phyloP scores from a whole-genome alignment of 2,329 filamentous ascomycete species.

The Colletotrichum neosansevieriae region DNA sequence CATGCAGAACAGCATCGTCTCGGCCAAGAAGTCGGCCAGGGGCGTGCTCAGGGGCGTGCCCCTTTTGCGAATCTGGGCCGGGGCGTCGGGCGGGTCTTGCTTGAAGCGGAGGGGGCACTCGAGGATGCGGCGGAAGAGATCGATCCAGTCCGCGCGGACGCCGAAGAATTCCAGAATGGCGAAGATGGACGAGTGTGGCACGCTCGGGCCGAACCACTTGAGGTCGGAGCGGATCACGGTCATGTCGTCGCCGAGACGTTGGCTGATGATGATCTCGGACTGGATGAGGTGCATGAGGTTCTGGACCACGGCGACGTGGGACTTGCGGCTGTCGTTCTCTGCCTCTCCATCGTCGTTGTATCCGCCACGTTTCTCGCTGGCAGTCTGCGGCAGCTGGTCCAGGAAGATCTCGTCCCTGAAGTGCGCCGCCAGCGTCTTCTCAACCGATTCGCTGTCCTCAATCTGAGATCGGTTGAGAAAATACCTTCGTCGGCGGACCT shows the following conservation, averaged over 20 bases:
- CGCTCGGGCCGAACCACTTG: conserved; percentile 66
- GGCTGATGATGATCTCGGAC: conserved; percentile 66
- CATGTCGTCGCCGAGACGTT: conserved; percentile 59
- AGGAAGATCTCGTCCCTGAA: conserved; percentile 62
- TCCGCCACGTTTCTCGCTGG: conserved; percentile 51
- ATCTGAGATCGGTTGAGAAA: conserved; percentile 51
- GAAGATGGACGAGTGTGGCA: conserved; percentile 68
- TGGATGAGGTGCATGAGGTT: conserved; percentile 67
- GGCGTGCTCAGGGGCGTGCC: conserved; percentile 69
- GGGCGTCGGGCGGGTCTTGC: conserved; percentile 59
- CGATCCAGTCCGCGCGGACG: conserved; percentile 62
- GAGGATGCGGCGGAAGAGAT: conserved; percentile 67
- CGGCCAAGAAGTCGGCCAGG: conserved; percentile 67
- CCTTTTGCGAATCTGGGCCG: conserved; percentile 58
- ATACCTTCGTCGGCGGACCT: conserved; percentile 56
- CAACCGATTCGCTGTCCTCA: conserved; percentile 44
- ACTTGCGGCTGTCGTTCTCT: conserved; percentile 51
- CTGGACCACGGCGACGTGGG: conserved; percentile 64
- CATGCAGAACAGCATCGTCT: conserved; percentile 70
- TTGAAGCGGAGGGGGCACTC: conserved; percentile 64
- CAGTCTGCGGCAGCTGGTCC: conserved; percentile 62
- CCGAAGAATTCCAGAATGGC: conserved; percentile 67
- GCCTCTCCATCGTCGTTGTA: conserved; percentile 53
- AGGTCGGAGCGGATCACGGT: conserved; percentile 70
- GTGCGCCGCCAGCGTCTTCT: conserved; percentile 53